These are phyloP conservation scores for Tuber umbilicatum DNA, from an alignment of 495 filamentous ascomycete species.

Conservation along the genomic window DNA sequence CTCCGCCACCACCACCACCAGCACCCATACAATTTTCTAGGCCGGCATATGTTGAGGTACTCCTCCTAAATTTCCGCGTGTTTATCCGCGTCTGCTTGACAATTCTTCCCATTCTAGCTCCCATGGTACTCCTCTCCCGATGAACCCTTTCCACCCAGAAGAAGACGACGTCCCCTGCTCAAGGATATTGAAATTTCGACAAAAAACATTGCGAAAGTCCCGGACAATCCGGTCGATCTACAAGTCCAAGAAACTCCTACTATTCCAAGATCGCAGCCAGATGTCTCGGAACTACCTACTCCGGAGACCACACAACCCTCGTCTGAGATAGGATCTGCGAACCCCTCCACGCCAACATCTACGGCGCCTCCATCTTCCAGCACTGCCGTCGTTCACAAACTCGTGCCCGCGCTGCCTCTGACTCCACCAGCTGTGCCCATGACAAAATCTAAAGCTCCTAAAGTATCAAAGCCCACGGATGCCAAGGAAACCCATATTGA, in stretches of 20 bases:
- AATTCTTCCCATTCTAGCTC: slow-evolving; percentile 20
- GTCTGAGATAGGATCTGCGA: slow-evolving; percentile 31
- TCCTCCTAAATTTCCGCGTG: slow-evolving; percentile 6
- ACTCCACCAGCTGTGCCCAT: slow-evolving; percentile 35
- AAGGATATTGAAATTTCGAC: background rate
- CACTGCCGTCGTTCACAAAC: slow-evolving; percentile 27
- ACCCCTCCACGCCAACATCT: slow-evolving; percentile 27
- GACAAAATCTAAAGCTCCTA: slow-evolving; percentile 25
- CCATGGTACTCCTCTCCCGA: slow-evolving; percentile 40
- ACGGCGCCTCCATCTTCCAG: slow-evolving; percentile 29
- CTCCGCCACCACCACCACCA: slow-evolving; percentile 19
- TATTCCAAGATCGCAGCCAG: slow-evolving; percentile 4
- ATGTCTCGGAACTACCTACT: slow-evolving; percentile 19
- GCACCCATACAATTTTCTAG: slow-evolving; percentile 8
- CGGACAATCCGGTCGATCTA: background rate
- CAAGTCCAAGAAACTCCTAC: background rate
- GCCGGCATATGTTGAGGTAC: background rate
- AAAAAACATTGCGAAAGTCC: background rate
- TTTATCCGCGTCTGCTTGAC: slow-evolving; percentile 4
- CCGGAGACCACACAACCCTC: slow-evolving; percentile 24
- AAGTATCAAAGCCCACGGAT: slow-evolving; percentile 18
- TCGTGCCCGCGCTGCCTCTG: slow-evolving; percentile 19
- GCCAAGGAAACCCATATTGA: slow-evolving; percentile 22
- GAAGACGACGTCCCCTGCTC: slow-evolving; percentile 11
- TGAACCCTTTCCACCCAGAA: slow-evolving; percentile 31